Evolutionary conservation across 2,329 filamentous ascomycete genomes (phyloP), one percentile per base, ranked within the genome.

Genomic region (Talaromyces sp.): DNA sequence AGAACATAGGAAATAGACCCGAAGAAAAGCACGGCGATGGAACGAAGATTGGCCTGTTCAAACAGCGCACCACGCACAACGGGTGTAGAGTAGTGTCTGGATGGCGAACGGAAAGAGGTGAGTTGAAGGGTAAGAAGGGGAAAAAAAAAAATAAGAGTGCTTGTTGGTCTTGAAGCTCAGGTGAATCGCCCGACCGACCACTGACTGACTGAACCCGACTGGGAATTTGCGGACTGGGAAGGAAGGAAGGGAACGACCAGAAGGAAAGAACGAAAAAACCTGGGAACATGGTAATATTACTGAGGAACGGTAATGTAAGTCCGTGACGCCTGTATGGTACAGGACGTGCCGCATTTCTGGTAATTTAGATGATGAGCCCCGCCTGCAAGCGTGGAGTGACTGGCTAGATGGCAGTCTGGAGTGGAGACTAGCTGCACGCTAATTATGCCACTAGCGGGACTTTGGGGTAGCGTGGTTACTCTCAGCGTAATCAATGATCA

Each of bases 341-440:
- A 23, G 28, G 42, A 28, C 40, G 31, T 60, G 58, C 58, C 58
- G 44, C 57, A 59, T 48, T 52, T 48, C 33, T 60, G 58, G 58
- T 60, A 52, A 60, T 52, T 33, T 50, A 31, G 21, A 4, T 33
- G 28, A 12, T 23, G 39, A 7, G 44, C 16, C 35, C 44, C 58
- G 58, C 58, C 39, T 18, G 5, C 18, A 14, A 12, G 18, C 44
- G 16, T 18, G 14, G 18, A 5, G 6, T n/a, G 23, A 60, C 46
- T 60, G 58, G 58, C 33, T 40, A 14, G 16, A 18, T 11, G 21
- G 33, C n/a, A n/a, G 44, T 31, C 18, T 21, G 31, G 18, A 31
- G 58, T 52, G 58, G 58, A 5, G 9, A 52, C 31, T 4, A 5
- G 14, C 31, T 14, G 9, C 9, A 54, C 50, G n/a, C 50, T 54